These are phyloP conservation scores for Talaromyces funiculosus DNA, from an alignment of 2,329 filamentous ascomycete species.

Conservation along the genomic window DNA sequence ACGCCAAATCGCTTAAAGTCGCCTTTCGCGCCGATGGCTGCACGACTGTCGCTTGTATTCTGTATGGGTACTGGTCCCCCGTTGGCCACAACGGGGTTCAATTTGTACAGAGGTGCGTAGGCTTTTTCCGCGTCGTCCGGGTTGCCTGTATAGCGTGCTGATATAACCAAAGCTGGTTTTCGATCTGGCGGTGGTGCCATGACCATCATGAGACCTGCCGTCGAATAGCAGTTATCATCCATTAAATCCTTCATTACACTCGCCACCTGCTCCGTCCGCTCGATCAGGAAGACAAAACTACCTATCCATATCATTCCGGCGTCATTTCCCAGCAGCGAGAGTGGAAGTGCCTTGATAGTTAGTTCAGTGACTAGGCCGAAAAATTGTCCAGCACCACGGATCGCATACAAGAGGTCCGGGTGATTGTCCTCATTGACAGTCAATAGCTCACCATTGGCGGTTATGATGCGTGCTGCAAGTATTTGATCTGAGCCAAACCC, in stretches of 20 bases:
- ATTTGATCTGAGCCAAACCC: background rate
- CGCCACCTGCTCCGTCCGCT: background rate
- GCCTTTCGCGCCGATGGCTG: background rate
- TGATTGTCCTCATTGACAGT: background rate
- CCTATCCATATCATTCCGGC: background rate
- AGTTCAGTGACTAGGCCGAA: background rate
- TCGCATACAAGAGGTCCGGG: background rate
- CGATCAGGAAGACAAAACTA: background rate
- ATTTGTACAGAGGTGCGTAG: background rate
- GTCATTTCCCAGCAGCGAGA: background rate
- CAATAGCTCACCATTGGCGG: background rate
- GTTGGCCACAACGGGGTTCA: background rate
- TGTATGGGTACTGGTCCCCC: background rate
- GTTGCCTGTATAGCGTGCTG: background rate
- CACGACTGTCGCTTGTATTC: background rate
- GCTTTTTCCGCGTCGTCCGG: background rate
- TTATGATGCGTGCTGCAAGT: background rate
- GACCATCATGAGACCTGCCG: background rate
- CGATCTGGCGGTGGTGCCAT: background rate
- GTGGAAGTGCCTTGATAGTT: background rate
- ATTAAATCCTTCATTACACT: background rate
- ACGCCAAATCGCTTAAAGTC: background rate
- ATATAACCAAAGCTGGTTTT: background rate
- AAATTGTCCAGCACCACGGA: background rate
- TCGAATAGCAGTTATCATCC: background rate